A percentile compares a stretch with the other conserved stretches of the same genome.
Conservation (phyloP, 1,284 basidiomycete species). For the Melanopsichium pennsylvanicum region DNA sequence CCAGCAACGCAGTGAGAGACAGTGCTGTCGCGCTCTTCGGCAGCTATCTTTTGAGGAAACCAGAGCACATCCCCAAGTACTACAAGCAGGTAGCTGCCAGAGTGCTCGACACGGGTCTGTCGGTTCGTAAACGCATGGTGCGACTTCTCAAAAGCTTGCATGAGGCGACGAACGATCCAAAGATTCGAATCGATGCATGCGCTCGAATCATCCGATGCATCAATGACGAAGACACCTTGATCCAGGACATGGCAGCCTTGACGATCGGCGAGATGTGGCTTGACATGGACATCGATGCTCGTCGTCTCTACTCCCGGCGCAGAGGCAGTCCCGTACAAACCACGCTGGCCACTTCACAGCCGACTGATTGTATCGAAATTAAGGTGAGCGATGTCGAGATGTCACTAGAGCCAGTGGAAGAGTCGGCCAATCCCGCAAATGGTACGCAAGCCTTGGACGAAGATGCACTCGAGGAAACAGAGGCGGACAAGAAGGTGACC, state of each 20-base stretch:
- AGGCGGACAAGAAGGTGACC: slow-evolving; percentile 20
- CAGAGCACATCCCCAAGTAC: slow-evolving; percentile 83
- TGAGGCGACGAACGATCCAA: slow-evolving; percentile 71
- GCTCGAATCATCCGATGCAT: slow-evolving; percentile 82
- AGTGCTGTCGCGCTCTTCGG: slow-evolving; percentile 94
- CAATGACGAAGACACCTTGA: slow-evolving; percentile 88
- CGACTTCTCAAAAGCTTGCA: slow-evolving; percentile 89
- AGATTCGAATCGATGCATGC: slow-evolving; percentile 80
- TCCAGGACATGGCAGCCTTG: slow-evolving; percentile 85
- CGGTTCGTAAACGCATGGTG: slow-evolving; percentile 92
- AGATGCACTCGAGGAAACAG: slow-evolving; percentile 13
- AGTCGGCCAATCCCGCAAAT: neutral
- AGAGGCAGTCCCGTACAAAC: slow-evolving; percentile 12
- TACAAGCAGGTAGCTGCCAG: slow-evolving; percentile 84
- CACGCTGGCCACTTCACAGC: slow-evolving; percentile 1
- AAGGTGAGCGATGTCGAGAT: neutral
- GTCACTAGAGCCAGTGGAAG: neutral
- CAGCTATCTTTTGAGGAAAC: slow-evolving; percentile 88
- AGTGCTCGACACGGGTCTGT: slow-evolving; percentile 89
- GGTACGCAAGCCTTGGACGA: neutral
- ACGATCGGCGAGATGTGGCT: slow-evolving; percentile 92
- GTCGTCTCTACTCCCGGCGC: slow-evolving; percentile 22
- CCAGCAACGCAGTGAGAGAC: slow-evolving; percentile 90
- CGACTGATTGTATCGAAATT: neutral
- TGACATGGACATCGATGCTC: slow-evolving; percentile 40